Evolutionary conservation across 2,329 filamentous ascomycete species (phyloP).

Genomic region (Xylaria sp.): DNA sequence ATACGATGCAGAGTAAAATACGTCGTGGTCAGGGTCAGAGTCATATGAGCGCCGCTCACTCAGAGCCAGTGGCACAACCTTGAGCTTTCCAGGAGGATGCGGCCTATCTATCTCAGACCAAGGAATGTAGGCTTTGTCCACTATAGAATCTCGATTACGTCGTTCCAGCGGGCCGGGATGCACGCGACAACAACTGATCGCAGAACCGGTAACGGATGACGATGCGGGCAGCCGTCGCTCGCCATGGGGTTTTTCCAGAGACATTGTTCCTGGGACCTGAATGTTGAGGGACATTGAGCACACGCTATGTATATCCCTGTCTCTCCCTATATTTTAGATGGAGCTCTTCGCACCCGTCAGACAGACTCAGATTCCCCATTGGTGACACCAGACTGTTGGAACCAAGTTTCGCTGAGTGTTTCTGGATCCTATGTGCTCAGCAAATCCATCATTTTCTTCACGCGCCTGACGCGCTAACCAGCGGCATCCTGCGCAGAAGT

Average conservation of each 20-base stretch:
- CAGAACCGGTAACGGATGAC: conserved; percentile 32
- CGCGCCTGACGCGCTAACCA: background rate
- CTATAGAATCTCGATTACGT: conserved; percentile 19
- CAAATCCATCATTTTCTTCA: background rate
- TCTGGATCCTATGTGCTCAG: background rate
- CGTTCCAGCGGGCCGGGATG: conserved; percentile 28
- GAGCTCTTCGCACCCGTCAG: conserved; percentile 20
- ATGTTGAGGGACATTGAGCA: conserved; percentile 25
- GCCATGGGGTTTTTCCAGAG: conserved; percentile 22
- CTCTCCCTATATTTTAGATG: conserved; percentile 33
- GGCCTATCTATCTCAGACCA: conserved; percentile 6
- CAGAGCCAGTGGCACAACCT: conserved; percentile 24
- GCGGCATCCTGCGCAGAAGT: background rate
- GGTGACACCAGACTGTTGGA: conserved; percentile 14
- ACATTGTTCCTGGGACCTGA: conserved; percentile 37
- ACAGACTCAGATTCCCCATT: conserved; percentile 32
- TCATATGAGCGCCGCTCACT: conserved; percentile 3
- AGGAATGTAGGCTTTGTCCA: conserved; percentile 2
- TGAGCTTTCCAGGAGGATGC: conserved; percentile 12
- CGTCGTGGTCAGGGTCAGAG: background rate
- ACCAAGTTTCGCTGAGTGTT: background rate
- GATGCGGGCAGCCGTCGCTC: conserved; percentile 35
- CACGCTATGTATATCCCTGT: conserved; percentile 31
- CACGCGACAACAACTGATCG: conserved; percentile 24
- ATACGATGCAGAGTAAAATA: conserved; percentile 4